Conservation (phyloP, 2,329 filamentous ascomycete genomes). For the Calcarisporium arbuscula region DNA sequence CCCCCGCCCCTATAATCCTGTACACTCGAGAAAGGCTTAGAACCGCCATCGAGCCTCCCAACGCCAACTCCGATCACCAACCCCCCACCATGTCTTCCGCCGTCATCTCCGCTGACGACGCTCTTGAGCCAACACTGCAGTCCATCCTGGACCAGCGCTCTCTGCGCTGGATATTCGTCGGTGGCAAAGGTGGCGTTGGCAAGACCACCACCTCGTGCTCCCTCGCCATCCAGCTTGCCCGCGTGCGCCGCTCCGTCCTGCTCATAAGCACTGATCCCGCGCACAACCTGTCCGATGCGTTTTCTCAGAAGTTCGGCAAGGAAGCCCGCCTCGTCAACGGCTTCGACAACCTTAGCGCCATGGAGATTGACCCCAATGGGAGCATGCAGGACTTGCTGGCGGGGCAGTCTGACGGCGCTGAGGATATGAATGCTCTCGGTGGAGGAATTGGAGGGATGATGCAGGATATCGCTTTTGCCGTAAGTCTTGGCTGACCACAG, state of each 20-base stretch:
- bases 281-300: conserved; percentile 96
- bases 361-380: conserved; percentile 98
- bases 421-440: conserved; percentile 59
- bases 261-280: conserved; percentile 98
- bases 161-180: conserved; percentile 98
- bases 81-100: conserved; percentile 34
- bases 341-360: conserved; percentile 89
- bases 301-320: conserved; percentile 99
- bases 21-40: no score
- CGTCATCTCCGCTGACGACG: conserved; percentile 43
- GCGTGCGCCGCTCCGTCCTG: conserved; percentile 88
- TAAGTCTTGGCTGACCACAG: conserved; percentile 35
- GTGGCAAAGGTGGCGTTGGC: conserved; percentile 95
- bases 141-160: conserved; percentile 92
- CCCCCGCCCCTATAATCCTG: no score
- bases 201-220: conserved; percentile 99
- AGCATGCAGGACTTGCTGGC: conserved; percentile 93
- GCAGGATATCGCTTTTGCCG: conserved; percentile 95
- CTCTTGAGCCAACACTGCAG: conserved; percentile 87
- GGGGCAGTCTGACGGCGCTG: conserved; percentile 66
- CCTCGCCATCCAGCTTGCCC: conserved; percentile 93
- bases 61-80: no score
- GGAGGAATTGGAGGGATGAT: conserved; percentile 88
- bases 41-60: no score
- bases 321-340: conserved; percentile 89